Evolutionary conservation across 805 yeast species (phyloP).

Genomic region (Saccharomycopsis schoenii): DNA sequence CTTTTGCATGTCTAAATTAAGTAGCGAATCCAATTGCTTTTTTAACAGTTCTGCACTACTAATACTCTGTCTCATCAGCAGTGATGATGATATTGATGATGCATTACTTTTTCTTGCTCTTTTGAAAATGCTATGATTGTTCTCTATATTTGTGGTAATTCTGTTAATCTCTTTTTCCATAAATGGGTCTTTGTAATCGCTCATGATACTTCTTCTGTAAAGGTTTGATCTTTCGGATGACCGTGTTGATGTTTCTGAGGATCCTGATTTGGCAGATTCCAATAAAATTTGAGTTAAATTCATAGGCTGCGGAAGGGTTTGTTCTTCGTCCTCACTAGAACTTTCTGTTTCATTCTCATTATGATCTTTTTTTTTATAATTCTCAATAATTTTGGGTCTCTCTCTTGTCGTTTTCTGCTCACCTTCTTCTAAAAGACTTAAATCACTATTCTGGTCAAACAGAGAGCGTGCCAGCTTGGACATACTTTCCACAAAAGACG

Average conservation of each 20-base stretch:
- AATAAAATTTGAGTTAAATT: background rate
- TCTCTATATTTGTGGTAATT: slow-evolving; percentile 5
- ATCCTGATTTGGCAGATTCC: background rate
- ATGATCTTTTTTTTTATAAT: background rate
- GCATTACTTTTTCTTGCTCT: background rate
- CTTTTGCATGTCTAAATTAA: background rate
- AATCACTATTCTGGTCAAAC: background rate
- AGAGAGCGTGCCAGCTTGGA: background rate
- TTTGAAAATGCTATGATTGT: background rate
- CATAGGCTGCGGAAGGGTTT: background rate
- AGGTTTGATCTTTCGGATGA: background rate
- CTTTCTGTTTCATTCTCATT: background rate
- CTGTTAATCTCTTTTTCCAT: slow-evolving; percentile 13
- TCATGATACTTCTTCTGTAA: background rate
- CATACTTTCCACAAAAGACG: background rate
- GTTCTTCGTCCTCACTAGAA: background rate
- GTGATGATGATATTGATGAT: background rate
- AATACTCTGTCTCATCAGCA: background rate
- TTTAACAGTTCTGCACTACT: background rate
- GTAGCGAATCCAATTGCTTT: background rate
- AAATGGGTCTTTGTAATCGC: slow-evolving; percentile 10
- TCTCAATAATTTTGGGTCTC: background rate
- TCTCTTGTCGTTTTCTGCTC: no score
- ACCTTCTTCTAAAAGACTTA: no score
- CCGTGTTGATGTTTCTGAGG: background rate